Base-by-base conservation (phyloP, 164 flowering plant species). In the Stephania cephalantha region DNA sequence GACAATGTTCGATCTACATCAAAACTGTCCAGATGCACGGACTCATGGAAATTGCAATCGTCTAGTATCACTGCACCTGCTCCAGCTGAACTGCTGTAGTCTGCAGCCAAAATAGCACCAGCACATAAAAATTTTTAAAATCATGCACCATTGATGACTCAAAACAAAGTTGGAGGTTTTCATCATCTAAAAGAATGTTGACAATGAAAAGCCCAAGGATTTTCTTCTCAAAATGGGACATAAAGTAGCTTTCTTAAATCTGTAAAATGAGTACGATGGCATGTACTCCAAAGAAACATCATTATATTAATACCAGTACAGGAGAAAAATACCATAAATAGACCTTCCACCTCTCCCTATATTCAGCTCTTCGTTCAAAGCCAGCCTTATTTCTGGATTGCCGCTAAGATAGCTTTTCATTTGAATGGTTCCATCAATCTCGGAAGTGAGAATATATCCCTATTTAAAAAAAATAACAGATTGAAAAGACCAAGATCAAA, bases 351-450 rank as follows among this genome's bases (percentile, higher is more conserved):
- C 84, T 79, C 91, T 85, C 79, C 99, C 99, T 67, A 95, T 91
- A 80, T 74, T 81, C 76, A 95, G 81, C 71, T 91, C 97, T 15
- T 95, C 99, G 82, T 93, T 93, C 63, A 95, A 88, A 76, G 98
- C 99, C 75, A 95, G 75, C 46, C 91, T 90, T 70, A 93, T 93
- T 88, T 91, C 98, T 68, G 99, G 99, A 80, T 93, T 95, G 10
- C 99, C 97, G 58, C 89, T 83, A 30, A 95, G 97, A 81, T 90
- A 95, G 79, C 98, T 93, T 87, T 95, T 95, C 99, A 93, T 93
- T 86, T 93, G 96, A 79, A 95, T 95, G 72, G 99, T 93, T 10
- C 99, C 98, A 85, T 95, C 98, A 79, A 95, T 95, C 88, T 95
- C 99, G 70, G 99, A 93, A 67, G 98, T 95, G 74, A 95, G 85